These are phyloP conservation scores for Artomyces pyxidatus DNA, from an alignment of 768 basidiomycete genomes.

Conservation along the genomic window DNA sequence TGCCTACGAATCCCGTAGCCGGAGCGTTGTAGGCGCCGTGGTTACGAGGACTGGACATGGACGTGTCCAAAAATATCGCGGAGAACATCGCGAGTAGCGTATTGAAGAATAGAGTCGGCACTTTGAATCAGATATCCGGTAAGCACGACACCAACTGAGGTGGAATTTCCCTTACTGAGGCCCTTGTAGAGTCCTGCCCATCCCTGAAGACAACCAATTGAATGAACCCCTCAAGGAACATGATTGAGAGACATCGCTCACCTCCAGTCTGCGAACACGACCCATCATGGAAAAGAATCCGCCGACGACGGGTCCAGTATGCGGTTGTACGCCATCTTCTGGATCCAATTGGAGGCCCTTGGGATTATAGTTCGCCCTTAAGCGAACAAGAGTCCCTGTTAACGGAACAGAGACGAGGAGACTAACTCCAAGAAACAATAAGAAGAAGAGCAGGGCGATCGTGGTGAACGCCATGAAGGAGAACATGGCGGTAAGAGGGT, in stretches of 20 bases:
- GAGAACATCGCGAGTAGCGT: conserved; percentile 50
- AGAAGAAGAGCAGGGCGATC: conserved; percentile 35
- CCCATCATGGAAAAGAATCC: conserved; percentile 68
- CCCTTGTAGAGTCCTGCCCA: conserved; percentile 77
- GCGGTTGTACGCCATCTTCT: conserved; percentile 67
- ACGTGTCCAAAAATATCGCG: conserved; percentile 48
- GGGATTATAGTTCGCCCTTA: conserved; percentile 81
- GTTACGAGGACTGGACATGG: conserved; percentile 35
- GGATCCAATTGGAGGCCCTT: conserved; percentile 74
- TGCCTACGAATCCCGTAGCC: conserved; percentile 49
- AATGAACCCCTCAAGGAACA: conserved; percentile 1
- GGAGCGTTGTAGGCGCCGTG: conserved; percentile 63
- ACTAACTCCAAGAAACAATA: conserved; percentile 48
- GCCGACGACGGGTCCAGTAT: conserved; percentile 66
- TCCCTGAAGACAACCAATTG: conserved; percentile 34
- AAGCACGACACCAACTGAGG: conserved; percentile 17
- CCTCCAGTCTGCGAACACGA: conserved; percentile 69
- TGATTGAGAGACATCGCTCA: conserved; percentile 21
- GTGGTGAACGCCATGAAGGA: conserved; percentile 16
- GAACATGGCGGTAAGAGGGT: conserved; percentile 13
- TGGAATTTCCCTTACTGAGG: conserved; percentile 32
- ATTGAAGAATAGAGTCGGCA: conserved; percentile 43
- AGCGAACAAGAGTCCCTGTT: conserved; percentile 59
- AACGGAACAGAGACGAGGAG: conserved; percentile 45
- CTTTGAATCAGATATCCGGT: conserved; percentile 25